phyloP scores from a whole-genome alignment of 164 flowering plant genomes.

The Hamamelis virginiana region DNA sequence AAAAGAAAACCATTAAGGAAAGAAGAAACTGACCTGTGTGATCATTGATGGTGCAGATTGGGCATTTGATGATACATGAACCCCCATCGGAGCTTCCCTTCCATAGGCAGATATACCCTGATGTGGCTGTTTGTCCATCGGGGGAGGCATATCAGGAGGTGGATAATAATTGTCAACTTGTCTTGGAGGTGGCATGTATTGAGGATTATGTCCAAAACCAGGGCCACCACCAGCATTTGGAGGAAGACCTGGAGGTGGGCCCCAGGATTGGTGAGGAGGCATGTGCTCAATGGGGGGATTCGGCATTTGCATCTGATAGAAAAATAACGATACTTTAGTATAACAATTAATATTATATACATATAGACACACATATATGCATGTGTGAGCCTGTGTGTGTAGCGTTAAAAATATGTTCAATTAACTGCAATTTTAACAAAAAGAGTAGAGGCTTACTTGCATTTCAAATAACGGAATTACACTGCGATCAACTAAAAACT shows the following conservation, averaged over 20 bases:
- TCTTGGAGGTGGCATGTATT: constrained; percentile 77
- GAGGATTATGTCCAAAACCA: constrained; percentile 66
- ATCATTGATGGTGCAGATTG: constrained; percentile 58
- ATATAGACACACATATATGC: background rate
- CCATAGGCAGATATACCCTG: constrained; percentile 78
- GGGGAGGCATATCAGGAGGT: constrained; percentile 65
- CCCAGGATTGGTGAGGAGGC: constrained; percentile 83
- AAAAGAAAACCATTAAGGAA: background rate
- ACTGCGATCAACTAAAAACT: constrained; percentile 91
- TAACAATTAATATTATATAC: background rate
- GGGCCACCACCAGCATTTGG: constrained; percentile 56
- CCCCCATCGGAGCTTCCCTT: constrained; percentile 65
- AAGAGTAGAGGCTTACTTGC: constrained; percentile 45
- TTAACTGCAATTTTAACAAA: background rate
- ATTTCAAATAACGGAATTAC: constrained; percentile 79
- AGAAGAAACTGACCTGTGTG: constrained; percentile 50
- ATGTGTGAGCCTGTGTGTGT: background rate
- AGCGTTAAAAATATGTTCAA: background rate
- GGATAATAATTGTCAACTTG: constrained; percentile 78
- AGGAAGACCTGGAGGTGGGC: constrained; percentile 75
- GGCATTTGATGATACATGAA: constrained; percentile 50
- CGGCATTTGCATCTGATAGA: constrained; percentile 67
- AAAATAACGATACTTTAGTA: background rate
- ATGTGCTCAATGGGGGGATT: constrained; percentile 63
- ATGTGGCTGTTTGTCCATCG: constrained; percentile 72